These are phyloP conservation scores for Phytophthora niederhauseri DNA, from an alignment of 352 stramenopile species.

Conservation along the genomic window DNA sequence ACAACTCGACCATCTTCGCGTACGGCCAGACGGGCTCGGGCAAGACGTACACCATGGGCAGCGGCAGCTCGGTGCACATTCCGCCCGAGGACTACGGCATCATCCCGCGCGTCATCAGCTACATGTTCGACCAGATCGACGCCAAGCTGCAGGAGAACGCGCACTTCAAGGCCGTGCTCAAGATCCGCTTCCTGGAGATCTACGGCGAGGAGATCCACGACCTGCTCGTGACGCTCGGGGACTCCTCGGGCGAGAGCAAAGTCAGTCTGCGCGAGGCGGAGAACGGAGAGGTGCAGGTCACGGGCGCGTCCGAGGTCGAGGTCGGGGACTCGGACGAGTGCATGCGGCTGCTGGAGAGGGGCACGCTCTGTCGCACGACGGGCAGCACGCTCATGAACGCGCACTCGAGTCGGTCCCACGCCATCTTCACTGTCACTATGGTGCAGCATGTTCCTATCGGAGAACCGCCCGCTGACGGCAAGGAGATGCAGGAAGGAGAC, in stretches of 20 bases:
- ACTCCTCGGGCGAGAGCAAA: slow-evolving; percentile 63
- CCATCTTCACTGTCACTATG: slow-evolving; percentile 92
- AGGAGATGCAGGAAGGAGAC: slow-evolving; percentile 51
- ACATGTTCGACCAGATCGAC: slow-evolving; percentile 87
- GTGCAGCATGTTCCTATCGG: slow-evolving; percentile 77
- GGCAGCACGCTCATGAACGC: slow-evolving; percentile 94
- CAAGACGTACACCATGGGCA: slow-evolving; percentile 92
- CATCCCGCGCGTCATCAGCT: slow-evolving; percentile 84
- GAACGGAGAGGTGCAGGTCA: slow-evolving; percentile 81
- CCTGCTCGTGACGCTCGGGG: slow-evolving; percentile 80
- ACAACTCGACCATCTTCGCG: slow-evolving; percentile 92
- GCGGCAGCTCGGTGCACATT: slow-evolving; percentile 82
- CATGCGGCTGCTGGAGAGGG: slow-evolving; percentile 81
- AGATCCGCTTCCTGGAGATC: slow-evolving; percentile 92
- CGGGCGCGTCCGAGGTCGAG: slow-evolving; percentile 75
- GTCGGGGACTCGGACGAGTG: slow-evolving; percentile 78
- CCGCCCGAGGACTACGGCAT: slow-evolving; percentile 85
- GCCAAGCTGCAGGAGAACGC: slow-evolving; percentile 57
- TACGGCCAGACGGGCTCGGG: slow-evolving; percentile 89
- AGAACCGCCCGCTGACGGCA: slow-evolving; percentile 39
- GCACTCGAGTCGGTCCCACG: slow-evolving; percentile 91
- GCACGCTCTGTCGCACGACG: slow-evolving; percentile 83
- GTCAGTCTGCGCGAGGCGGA: slow-evolving; percentile 88
- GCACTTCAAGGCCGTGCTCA: slow-evolving; percentile 70
- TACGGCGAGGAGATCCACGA: slow-evolving; percentile 93